Evolutionary conservation across 2,329 filamentous ascomycete genomes (phyloP).

Genomic region (Acarospora socialis): DNA sequence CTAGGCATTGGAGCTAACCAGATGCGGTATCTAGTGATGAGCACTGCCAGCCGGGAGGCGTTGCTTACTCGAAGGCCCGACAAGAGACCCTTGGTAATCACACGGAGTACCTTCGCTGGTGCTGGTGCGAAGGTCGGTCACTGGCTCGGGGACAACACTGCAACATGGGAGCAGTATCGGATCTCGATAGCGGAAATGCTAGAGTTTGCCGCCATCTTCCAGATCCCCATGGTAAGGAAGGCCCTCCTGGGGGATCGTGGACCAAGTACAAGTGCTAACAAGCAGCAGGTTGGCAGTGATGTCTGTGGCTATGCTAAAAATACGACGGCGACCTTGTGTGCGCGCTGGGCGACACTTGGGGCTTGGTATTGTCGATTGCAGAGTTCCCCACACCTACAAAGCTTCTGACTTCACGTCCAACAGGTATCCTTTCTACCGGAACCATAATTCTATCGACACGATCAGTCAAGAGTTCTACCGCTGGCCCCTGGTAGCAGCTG

Average conservation of each 20-base stretch:
- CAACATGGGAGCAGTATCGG: constrained; percentile 45
- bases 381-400: no score
- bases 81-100: constrained; percentile 56
- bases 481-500: constrained; percentile 48
- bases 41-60: constrained; percentile 45
- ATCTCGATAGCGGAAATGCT: constrained; percentile 45
- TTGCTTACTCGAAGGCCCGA: constrained; percentile 52
- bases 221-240: constrained; percentile 45
- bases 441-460: constrained; percentile 46
- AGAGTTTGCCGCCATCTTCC: constrained; percentile 49
- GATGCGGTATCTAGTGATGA: constrained; percentile 44
- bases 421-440: constrained; percentile 63
- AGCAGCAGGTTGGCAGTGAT: constrained; percentile 40
- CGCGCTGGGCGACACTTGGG: constrained; percentile 60
- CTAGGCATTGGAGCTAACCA: constrained; percentile 9
- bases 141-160: constrained; percentile 49
- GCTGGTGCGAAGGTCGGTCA: constrained; percentile 47
- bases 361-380: no score
- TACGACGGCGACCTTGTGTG: constrained; percentile 54
- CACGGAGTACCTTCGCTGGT: constrained; percentile 61
- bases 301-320: constrained; percentile 62
- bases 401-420: no score
- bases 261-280: background rate
- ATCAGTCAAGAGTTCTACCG: constrained; percentile 60
- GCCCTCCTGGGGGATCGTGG: background rate